Evolutionary conservation across 129 eudicot genomes (phyloP), one percentile per base, ranked within the genome.

Genomic region (Saposhnikovia divaricata): DNA sequence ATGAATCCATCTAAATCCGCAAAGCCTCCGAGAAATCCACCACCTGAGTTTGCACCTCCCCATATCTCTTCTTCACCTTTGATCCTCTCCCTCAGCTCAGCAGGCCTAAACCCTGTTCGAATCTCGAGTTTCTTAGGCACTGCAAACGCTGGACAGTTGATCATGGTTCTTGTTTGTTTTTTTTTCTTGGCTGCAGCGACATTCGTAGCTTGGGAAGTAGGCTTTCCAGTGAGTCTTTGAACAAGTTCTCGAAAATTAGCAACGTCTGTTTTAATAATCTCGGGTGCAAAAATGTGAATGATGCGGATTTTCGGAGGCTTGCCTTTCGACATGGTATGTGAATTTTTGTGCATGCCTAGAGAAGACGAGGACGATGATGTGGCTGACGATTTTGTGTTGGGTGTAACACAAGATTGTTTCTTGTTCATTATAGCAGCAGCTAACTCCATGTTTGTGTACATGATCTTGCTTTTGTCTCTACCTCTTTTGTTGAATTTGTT

Each of bases 241-340:
- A 92, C 98, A 39, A 93, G 83, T 66, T 93, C 98, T 46, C 98
- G 81, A 88, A 93, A 93, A 79, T 93, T 93, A 0, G 86, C 96
- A 0, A 85, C 97, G 81, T 91, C 98, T 12, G 98, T 93, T 73
- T 93, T 89, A 87, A 93, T 93, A 80, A 93, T 90, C 84, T 93
- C 98, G 0, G 98, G 98, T 72, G 98, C 97, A 34, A 89, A 91
- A 57, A 93, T 88, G 92, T 93, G 98, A 75, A 93, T 93, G 73
- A 93, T 93, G 78, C 98, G 93, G 59, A 93, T 91, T 80, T 91
- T 93, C 42, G 98, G 98, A 51, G 98, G 98, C 86, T 90, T 90
- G 55, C 78, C 40, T 85, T 93, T 93, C 31, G 97, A 83, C 79
- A 93, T 90, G 39, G 85, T 80, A 38, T 75, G 97, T 34, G 98